A percentile compares a stretch with the other conserved stretches of the same genome.
Conservation (phyloP, 1,284 basidiomycete genomes). For the Cryptococcus floricola region DNA sequence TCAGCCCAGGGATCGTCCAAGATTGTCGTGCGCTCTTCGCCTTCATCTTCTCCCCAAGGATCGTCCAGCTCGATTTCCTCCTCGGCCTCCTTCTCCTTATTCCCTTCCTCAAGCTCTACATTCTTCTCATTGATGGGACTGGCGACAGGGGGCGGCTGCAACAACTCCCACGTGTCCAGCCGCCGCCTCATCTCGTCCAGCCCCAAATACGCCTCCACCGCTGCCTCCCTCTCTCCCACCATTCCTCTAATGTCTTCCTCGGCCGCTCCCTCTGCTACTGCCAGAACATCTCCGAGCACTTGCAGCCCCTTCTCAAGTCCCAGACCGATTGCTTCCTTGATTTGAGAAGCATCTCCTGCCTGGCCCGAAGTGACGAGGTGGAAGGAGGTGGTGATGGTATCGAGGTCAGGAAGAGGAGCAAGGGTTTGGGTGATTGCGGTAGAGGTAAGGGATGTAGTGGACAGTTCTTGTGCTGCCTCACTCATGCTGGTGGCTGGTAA, state of each 20-base stretch:
- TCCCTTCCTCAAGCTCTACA: neutral
- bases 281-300: neutral
- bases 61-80: slow-evolving; percentile 56
- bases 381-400: neutral
- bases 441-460: neutral
- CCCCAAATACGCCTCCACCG: slow-evolving; percentile 1
- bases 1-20: slow-evolving; percentile 34
- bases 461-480: neutral
- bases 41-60: slow-evolving; percentile 63
- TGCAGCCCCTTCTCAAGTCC: slow-evolving; percentile 4
- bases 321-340: slow-evolving; percentile 1
- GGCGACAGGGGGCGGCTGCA: neutral
- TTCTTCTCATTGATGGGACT: neutral
- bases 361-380: slow-evolving; percentile 5
- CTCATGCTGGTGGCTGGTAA: neutral
- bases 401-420: slow-evolving; percentile 6
- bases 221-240: slow-evolving; percentile 1
- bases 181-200: slow-evolving; percentile 7
- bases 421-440: slow-evolving; percentile 4
- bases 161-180: slow-evolving; percentile 11
- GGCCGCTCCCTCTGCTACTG: neutral
- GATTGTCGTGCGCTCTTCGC: slow-evolving; percentile 10
- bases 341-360: slow-evolving; percentile 1
- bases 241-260: slow-evolving; percentile 1
- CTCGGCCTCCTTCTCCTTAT: neutral